A percentile compares a stretch with the other conserved stretches of the same genome.
Evolutionary conservation across 129 eudicot genomes (phyloP).

Genomic region (Sambucus nigra): DNA sequence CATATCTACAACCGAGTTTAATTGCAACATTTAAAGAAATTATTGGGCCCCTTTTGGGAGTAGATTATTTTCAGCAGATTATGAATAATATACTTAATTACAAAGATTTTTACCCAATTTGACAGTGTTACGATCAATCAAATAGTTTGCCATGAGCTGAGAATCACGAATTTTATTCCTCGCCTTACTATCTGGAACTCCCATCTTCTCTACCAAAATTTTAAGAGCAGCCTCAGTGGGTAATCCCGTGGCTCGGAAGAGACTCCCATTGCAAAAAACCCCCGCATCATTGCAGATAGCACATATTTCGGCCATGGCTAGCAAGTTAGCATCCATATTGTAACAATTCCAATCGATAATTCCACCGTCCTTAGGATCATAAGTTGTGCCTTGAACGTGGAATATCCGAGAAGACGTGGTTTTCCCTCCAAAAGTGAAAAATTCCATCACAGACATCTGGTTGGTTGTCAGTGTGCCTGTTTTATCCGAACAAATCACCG

Average conservation of each 20-base stretch:
- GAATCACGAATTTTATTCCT: conserved; percentile 37
- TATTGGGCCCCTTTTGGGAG: no score
- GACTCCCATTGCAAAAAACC: conserved; percentile 41
- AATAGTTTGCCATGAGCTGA: conserved; percentile 35
- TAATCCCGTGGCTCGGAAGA: conserved; percentile 55
- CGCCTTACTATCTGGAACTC: conserved; percentile 51
- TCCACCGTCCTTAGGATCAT: conserved; percentile 86
- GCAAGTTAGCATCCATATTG: conserved; percentile 66
- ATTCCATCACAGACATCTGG: conserved; percentile 78
- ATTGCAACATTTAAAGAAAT: neutral
- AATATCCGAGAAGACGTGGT: conserved; percentile 42
- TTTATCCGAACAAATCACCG: conserved; percentile 85
- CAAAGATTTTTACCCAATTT: conserved; percentile 28
- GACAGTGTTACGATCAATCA: conserved; percentile 36
- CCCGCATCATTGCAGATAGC: conserved; percentile 88
- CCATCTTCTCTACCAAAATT: conserved; percentile 87
- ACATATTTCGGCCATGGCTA: conserved; percentile 64
- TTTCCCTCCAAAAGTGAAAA: conserved; percentile 61
- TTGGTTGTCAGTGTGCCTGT: conserved; percentile 89
- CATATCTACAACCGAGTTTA: neutral
- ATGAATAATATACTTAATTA: neutral
- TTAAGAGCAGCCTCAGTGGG: conserved; percentile 93
- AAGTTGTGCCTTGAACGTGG: conserved; percentile 61
- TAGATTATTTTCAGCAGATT: neutral
- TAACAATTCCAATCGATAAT: conserved; percentile 59